Base-by-base conservation (phyloP, 2,329 filamentous ascomycete genomes). In the Colletotrichum lentis region DNA sequence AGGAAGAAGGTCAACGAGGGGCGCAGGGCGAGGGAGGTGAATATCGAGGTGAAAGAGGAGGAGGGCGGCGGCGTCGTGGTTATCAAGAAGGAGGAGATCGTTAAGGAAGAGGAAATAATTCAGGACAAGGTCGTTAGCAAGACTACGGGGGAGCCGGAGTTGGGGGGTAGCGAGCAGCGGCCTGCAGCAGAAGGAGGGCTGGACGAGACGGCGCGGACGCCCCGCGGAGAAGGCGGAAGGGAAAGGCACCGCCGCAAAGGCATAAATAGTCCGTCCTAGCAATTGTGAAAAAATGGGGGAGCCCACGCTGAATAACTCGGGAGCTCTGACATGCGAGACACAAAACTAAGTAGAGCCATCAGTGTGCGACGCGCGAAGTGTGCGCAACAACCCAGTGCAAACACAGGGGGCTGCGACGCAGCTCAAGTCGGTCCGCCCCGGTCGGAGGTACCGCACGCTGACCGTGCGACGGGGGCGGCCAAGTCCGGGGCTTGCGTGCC, bases 1-100 rank as follows among this genome's bases (percentile, higher is more conserved):
- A 81, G 84, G 75, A 87, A 84, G 59, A 89, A 91, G 79, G 86
- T 90, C 5, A 76, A 79, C 8, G 83, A 86, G 67, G 86, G 85
- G 27, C 84, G 83, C 71, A 89, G 78, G 81, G 64, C 84, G 83
- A 76, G 80, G 78, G 63, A 77, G 74, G 62, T 20, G 71, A 56
- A 67, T 58, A 74, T 71, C 46, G 53, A 68, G 55, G 75, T 71
- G 56, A 74, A 72, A 67, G 73, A 74, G 60, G 73, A 74, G 57
- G 70, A 69, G 4, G 69, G 73, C 62, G 59, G 5, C 20, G 44
- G 46, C 14, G 71, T 72, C 41, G 70, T 56, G 10, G 64, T 65
- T n/a, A 58, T 67, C 41, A 64, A 70, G 67, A 61, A 64, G 50
- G 72, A 72, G 57, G 69, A 72, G 54, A 73, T 76, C 22, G 74